A percentile compares a stretch with the other conserved stretches of the same genome.
Evolutionary conservation across 2,329 filamentous ascomycete genomes (phyloP).

Genomic region (Fonsecaea erecta): DNA sequence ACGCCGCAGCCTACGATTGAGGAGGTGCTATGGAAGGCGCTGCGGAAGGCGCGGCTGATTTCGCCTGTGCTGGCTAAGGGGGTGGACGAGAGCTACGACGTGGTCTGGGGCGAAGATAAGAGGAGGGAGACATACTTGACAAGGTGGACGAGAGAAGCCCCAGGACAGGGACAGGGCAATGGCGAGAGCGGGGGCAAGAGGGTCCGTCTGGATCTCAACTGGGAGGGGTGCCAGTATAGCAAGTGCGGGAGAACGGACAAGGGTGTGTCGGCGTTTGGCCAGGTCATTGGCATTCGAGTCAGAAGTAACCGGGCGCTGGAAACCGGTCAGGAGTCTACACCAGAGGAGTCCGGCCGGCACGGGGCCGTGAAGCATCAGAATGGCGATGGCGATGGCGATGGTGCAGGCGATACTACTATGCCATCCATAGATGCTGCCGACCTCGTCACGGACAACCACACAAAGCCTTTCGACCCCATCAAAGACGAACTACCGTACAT

Average conservation of each 20-base stretch:
- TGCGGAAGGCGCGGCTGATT: constrained; percentile 81
- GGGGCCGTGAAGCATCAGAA: neutral
- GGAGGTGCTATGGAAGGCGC: constrained; percentile 89
- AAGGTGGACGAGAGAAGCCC: constrained; percentile 1
- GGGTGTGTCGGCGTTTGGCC: constrained; percentile 94
- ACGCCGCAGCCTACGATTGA: constrained; percentile 81
- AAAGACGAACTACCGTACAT: constrained; percentile 83
- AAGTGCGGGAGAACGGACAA: constrained; percentile 94
- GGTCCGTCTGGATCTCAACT: constrained; percentile 63
- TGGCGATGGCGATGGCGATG: neutral
- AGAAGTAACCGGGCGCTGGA: constrained; percentile 73
- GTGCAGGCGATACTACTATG: constrained; percentile 21
- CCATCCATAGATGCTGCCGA: constrained; percentile 43
- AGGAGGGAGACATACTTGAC: constrained; percentile 31
- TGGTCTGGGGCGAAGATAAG: constrained; percentile 29
- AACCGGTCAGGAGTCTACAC: constrained; percentile 1
- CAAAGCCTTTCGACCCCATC: constrained; percentile 64
- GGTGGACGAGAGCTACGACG: constrained; percentile 51
- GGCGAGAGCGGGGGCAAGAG: constrained; percentile 23
- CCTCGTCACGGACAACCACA: constrained; percentile 44
- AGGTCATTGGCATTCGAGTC: constrained; percentile 84
- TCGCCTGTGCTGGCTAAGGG: constrained; percentile 63
- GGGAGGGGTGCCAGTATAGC: constrained; percentile 84
- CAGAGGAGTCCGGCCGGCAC: neutral
- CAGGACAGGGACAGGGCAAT: neutral